These are phyloP conservation scores for Eucommia ulmoides DNA, from an alignment of 257 asterid species.

Conservation along the genomic window DNA sequence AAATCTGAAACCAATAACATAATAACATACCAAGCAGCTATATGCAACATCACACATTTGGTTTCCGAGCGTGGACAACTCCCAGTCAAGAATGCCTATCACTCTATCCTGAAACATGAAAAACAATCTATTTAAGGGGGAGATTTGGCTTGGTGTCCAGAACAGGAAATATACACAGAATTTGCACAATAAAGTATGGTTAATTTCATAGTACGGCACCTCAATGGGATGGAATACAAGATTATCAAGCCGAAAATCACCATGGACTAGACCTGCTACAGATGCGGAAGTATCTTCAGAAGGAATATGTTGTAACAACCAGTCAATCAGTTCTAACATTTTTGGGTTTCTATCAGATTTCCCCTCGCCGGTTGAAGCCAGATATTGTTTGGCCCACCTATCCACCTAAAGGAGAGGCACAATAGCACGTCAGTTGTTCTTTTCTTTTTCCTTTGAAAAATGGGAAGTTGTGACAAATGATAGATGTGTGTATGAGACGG, in stretches of 20 bases:
- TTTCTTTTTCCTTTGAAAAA: too few relatives aligned
- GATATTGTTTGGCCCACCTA: conserved; percentile 92
- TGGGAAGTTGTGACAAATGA: too few relatives aligned
- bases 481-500: too few relatives aligned
- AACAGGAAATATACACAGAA: too few relatives aligned
- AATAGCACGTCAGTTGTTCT: conserved; percentile 8
- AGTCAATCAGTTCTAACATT: conserved; percentile 73
- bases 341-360: conserved; percentile 75
- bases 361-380: conserved; percentile 77
- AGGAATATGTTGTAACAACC: conserved; percentile 79
- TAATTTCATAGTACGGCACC: conserved; percentile 38
- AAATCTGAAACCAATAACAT: not conserved
- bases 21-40: conserved; percentile 68
- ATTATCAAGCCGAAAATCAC: conserved; percentile 94
- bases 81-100: conserved; percentile 96
- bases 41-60: conserved; percentile 95
- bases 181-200: too few relatives aligned
- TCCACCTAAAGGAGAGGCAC: conserved; percentile 54
- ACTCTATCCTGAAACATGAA: conserved; percentile 70
- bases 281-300: conserved; percentile 82
- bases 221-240: conserved; percentile 92
- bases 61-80: conserved; percentile 86
- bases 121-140: too few relatives aligned
- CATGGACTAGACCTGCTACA: conserved; percentile 86
- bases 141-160: too few relatives aligned